Conservation (phyloP, 139 green algal genomes). For the Asterochloris erici region DNA sequence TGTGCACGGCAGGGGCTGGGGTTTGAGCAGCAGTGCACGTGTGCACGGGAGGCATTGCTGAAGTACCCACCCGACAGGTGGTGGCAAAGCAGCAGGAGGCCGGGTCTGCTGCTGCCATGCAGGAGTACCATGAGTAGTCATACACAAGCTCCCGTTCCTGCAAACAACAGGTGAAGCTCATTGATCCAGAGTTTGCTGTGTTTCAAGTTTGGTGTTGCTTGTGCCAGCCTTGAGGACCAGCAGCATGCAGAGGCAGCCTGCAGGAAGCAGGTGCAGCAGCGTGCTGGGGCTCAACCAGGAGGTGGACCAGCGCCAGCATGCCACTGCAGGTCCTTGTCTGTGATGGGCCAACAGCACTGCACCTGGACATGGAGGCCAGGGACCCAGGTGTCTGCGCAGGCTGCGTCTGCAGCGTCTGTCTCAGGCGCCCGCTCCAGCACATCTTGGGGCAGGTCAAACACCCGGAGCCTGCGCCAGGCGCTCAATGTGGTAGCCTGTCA, state of each 20-base stretch:
- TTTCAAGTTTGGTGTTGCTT: background rate
- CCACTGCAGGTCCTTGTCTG: no score
- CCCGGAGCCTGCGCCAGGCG: slow-evolving; percentile 45
- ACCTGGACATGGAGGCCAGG: no score
- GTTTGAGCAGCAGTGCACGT: background rate
- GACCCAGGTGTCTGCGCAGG: no score
- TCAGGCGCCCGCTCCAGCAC: slow-evolving; percentile 21
- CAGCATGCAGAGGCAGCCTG: no score
- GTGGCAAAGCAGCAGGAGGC: slow-evolving; percentile 75
- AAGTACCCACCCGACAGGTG: slow-evolving; percentile 46
- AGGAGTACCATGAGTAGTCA: slow-evolving; percentile 76
- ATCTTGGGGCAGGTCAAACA: slow-evolving; percentile 69
- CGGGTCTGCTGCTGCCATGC: slow-evolving; percentile 57
- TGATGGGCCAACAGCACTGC: no score
- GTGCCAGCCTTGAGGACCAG: no score
- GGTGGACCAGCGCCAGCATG: no score
- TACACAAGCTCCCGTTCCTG: slow-evolving; percentile 72
- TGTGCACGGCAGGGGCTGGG: no score
- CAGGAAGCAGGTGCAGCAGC: no score
- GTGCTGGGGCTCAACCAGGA: no score
- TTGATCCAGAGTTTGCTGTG: background rate
- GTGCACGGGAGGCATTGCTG: background rate
- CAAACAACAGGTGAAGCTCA: slow-evolving; percentile 30
- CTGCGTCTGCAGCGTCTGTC: background rate
- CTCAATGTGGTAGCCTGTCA: background rate